Evolutionary conservation across 345 rosid species (phyloP).

Genomic region (Boechera divaricarpa): DNA sequence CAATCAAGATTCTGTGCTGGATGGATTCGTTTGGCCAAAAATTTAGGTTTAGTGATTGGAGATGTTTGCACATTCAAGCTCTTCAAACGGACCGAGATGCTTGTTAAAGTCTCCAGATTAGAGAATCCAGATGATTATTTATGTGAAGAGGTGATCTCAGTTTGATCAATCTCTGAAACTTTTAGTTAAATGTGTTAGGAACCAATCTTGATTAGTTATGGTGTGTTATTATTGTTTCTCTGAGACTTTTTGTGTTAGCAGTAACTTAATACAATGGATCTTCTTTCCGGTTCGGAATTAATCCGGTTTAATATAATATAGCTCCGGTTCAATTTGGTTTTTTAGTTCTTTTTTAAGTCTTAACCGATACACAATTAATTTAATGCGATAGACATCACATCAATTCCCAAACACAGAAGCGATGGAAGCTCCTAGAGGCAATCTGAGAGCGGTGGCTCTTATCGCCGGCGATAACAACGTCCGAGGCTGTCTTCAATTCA

Average conservation of each 20-base stretch:
- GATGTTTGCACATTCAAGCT: constrained; percentile 36
- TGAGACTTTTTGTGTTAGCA: neutral
- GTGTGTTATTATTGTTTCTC: neutral
- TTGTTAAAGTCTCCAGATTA: constrained; percentile 20
- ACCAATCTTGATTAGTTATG: constrained; percentile 6
- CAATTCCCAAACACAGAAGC: constrained; percentile 20
- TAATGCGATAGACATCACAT: constrained; percentile 22
- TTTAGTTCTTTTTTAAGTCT: neutral
- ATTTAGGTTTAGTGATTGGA: constrained; percentile 28
- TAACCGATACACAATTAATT: constrained; percentile 14
- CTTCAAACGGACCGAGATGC: constrained; percentile 26
- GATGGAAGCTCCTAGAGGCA: constrained; percentile 54
- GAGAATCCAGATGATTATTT: neutral
- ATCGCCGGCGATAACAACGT: constrained; percentile 67
- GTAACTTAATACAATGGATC: neutral
- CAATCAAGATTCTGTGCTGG: constrained; percentile 40
- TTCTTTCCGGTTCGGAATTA: constrained; percentile 16
- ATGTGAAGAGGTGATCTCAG: neutral
- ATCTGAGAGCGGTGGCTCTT: constrained; percentile 84
- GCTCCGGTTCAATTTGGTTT: constrained; percentile 33
- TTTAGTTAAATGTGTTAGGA: constrained; percentile 10
- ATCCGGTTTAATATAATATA: neutral
- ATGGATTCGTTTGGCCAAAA: constrained; percentile 36
- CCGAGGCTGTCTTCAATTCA: constrained; percentile 71
- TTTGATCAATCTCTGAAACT: constrained; percentile 6